These are phyloP conservation scores for Myxozyma neotropica DNA, from an alignment of 805 yeast genomes.

Conservation along the genomic window DNA sequence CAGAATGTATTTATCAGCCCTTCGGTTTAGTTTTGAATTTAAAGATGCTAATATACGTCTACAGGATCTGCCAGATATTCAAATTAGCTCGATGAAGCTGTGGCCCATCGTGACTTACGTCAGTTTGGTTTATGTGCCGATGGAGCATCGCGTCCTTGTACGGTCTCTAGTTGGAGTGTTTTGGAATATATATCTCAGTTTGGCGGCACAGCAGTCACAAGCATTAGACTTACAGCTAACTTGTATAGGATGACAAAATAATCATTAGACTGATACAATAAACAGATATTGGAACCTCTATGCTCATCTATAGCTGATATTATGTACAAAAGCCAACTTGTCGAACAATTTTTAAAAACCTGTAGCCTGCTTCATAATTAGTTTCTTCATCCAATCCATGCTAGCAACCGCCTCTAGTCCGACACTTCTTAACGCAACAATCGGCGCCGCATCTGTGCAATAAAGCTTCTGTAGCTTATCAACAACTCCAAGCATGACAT, in stretches of 20 bases:
- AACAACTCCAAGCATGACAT: slow-evolving; percentile 78
- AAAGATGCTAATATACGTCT: background rate
- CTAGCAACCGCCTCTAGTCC: slow-evolving; percentile 75
- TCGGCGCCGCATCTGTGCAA: slow-evolving; percentile 68
- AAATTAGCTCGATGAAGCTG: slow-evolving; percentile 17
- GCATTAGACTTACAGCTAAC: too few relatives aligned
- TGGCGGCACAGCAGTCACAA: background rate
- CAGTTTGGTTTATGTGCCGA: slow-evolving; percentile 12
- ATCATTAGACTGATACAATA: too few relatives aligned
- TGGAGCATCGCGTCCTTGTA: slow-evolving; percentile 10
- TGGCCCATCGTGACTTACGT: slow-evolving; percentile 23
- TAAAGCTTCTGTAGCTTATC: slow-evolving; percentile 91
- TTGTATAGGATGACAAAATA: too few relatives aligned
- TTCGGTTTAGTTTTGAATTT: background rate
- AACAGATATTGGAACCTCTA: too few relatives aligned
- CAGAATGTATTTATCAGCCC: background rate
- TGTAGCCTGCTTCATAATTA: slow-evolving; percentile 63
- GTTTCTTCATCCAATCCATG: slow-evolving; percentile 64
- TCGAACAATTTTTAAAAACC: slow-evolving; percentile 36
- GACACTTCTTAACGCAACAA: slow-evolving; percentile 71
- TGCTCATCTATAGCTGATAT: too few relatives aligned
- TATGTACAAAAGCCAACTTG: too few relatives aligned
- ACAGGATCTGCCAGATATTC: slow-evolving; percentile 20
- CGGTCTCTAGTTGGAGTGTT: slow-evolving; percentile 22
- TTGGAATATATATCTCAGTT: slow-evolving; percentile 22